Base-by-base conservation (phyloP, 192 early-diverging fungal genomes). In the Umbelopsis vinacea region DNA sequence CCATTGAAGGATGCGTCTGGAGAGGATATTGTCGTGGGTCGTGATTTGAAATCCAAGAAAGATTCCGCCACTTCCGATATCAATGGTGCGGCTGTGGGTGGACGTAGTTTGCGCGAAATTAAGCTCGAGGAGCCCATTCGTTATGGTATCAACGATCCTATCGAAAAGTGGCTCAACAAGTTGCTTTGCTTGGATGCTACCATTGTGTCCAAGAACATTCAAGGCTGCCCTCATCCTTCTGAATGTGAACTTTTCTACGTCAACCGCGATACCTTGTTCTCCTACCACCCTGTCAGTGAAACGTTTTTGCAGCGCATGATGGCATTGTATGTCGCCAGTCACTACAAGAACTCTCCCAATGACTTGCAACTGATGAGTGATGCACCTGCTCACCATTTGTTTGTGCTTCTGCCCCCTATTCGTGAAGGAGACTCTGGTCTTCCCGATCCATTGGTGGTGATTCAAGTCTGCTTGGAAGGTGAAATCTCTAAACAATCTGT, bases 271-370 rank as follows among this genome's bases (percentile, higher is more conserved):
- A 96, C 97, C 35, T 87, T 99, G 55, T 99, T 99, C 86, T 97
- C 96, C 43, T 97, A 93, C 81, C 97, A 99, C 78, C 95, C 97
- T 10, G 96, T 97, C 8, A 92, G 91, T 14, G 97, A 99, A 78
- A 90, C 92, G 2, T 99, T 99, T 80, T 81, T 99, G 84, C 97
- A 98, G 82, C 92, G 92, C 53, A 98, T 99, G 91, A 97, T 99
- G 95, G 87, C 91, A 5, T 80, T 99, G 38, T 99, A 98, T 72
- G 96, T 98, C 33, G 94, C 97, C 23, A 95, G 94, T 80, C 97
- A 99, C 81, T 99, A 99, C 90, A 99, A 99, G 82, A 99, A 99
- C 84, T 93, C 92, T 46, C 98, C 98, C 37, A 97, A 99, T 79
- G 98, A 99, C 76, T 81, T 99, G 77, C 96, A 98, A 82, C 84